A percentile compares a stretch with the other conserved stretches of the same genome.
Evolutionary conservation across 163 green algal genomes (phyloP).

Genomic region (Scenedesmus sp.): DNA sequence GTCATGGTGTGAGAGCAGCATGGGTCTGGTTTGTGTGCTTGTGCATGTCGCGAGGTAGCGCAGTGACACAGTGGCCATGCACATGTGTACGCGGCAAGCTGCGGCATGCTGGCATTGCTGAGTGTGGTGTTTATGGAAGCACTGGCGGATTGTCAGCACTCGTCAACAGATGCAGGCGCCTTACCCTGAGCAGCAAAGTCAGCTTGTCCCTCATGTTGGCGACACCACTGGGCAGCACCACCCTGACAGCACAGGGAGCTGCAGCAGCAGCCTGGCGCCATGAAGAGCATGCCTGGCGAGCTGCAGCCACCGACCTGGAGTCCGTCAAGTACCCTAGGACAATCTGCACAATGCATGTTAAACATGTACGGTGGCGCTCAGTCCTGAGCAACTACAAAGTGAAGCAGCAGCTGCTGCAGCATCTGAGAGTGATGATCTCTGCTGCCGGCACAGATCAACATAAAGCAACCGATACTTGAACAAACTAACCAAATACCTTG

Average conservation of each 20-base stretch:
- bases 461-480: neutral
- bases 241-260: neutral
- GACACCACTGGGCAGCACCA: neutral
- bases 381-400: neutral
- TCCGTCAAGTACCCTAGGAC: constrained; percentile 33
- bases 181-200: constrained; percentile 9
- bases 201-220: neutral
- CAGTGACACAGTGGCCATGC: no score
- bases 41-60: no score
- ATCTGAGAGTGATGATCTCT: neutral
- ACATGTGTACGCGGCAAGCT: neutral
- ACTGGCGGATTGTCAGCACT: no score
- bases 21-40: no score
- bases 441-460: neutral
- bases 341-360: neutral
- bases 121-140: neutral
- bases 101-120: neutral
- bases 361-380: neutral
- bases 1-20: no score
- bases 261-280: constrained; percentile 11
- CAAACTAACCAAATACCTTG: neutral
- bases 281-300: constrained; percentile 27
- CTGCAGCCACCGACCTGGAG: constrained; percentile 17
- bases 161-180: neutral
- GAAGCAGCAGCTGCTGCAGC: neutral